phyloP scores from a whole-genome alignment of 176 grass and related monocot genomes.

The Dendrocalamus sinicus region DNA sequence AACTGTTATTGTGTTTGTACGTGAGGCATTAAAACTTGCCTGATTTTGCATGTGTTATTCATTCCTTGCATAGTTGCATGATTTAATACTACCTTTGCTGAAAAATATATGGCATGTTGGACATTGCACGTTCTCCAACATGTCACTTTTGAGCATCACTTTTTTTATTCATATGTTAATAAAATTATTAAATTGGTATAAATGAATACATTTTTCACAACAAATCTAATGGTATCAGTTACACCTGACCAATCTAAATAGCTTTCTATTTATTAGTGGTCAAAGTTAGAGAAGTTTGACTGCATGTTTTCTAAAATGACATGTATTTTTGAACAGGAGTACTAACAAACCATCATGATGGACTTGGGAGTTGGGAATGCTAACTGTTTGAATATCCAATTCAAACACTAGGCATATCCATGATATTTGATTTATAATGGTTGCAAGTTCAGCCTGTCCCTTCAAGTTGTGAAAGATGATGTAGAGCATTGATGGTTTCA shows the following conservation, averaged over 20 bases:
- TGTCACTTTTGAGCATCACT: neutral
- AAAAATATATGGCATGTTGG: neutral
- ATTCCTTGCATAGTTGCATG: neutral
- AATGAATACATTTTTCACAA: neutral
- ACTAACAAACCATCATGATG: neutral
- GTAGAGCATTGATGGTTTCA: neutral
- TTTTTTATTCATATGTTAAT: neutral
- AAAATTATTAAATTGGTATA: neutral
- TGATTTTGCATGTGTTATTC: neutral
- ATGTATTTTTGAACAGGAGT: neutral
- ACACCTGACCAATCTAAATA: neutral
- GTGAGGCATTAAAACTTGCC: neutral
- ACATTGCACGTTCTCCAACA: neutral
- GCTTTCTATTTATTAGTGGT: neutral
- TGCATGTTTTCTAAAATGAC: neutral
- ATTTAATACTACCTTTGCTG: neutral
- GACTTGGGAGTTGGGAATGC: slow-evolving; percentile 2
- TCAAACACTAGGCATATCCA: neutral
- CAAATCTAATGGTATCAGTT: neutral
- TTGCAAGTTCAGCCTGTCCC: neutral
- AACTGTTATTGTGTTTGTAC: neutral
- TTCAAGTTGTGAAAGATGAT: neutral
- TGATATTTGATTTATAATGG: neutral
- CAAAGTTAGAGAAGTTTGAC: neutral
- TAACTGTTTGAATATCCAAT: neutral